Percentiles rank a stretch among this genome's conserved stretches.
Conservation (phyloP, 331 rosid genomes). For the Telfairia occidentalis region DNA sequence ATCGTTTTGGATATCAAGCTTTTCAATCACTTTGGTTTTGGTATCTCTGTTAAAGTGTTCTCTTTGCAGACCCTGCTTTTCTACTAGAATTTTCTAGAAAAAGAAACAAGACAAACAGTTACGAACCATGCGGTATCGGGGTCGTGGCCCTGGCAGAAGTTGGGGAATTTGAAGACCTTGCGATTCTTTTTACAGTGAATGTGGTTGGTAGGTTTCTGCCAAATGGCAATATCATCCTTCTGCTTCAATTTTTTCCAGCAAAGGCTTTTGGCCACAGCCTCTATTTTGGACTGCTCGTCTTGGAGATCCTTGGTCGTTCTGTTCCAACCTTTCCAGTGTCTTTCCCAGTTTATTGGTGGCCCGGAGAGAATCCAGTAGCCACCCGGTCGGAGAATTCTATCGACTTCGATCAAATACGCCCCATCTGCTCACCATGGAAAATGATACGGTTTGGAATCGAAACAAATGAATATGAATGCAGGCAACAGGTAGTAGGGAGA, state of each 20-base stretch:
- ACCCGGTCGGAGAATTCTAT: slow-evolving; percentile 76
- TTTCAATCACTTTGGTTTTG: slow-evolving; percentile 48
- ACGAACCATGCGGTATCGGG: slow-evolving; percentile 80
- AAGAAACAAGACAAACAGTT: slow-evolving; percentile 19
- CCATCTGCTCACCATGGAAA: slow-evolving; percentile 44
- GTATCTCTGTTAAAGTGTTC: slow-evolving; percentile 37
- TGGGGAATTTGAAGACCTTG: slow-evolving; percentile 53
- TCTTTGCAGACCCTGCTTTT: background rate
- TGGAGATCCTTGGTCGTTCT: slow-evolving; percentile 55
- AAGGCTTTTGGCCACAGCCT: slow-evolving; percentile 57
- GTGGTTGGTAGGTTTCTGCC: slow-evolving; percentile 91
- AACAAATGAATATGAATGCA: background rate
- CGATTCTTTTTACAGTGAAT: slow-evolving; percentile 46
- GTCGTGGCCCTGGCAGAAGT: slow-evolving; percentile 52
- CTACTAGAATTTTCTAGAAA: background rate
- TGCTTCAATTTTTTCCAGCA: slow-evolving; percentile 86
- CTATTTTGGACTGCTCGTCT: slow-evolving; percentile 59
- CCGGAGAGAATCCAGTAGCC: slow-evolving; percentile 97
- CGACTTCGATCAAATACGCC: slow-evolving; percentile 64
- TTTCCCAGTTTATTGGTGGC: slow-evolving; percentile 89
- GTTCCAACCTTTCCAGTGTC: slow-evolving; percentile 77
- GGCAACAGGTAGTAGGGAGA: background rate
- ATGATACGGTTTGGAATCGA: background rate
- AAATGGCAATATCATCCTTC: slow-evolving; percentile 62
- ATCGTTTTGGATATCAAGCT: slow-evolving; percentile 14